Evolutionary conservation across 2,329 filamentous ascomycete genomes (phyloP).

Genomic region (Nemania sp.): DNA sequence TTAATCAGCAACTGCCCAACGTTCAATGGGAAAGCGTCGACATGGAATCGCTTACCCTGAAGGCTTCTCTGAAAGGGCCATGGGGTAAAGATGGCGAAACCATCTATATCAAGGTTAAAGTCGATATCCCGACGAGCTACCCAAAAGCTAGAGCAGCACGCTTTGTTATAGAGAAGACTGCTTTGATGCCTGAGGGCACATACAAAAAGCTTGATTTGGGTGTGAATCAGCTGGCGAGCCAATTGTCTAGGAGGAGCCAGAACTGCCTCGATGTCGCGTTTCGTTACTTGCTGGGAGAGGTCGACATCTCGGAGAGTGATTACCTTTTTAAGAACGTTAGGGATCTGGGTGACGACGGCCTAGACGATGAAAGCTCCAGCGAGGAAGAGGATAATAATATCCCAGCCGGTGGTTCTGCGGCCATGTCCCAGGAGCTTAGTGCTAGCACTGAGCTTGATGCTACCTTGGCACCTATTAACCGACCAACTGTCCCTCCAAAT

Average conservation of each 20-base stretch:
- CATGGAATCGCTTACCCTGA: slow-evolving; percentile 69
- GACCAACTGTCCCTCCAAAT: slow-evolving; percentile 66
- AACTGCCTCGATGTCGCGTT: slow-evolving; percentile 73
- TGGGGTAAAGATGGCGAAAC: slow-evolving; percentile 69
- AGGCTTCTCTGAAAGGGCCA: slow-evolving; percentile 72
- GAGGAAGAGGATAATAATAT: slow-evolving; percentile 78
- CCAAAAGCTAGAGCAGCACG: slow-evolving; percentile 68
- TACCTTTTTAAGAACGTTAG: slow-evolving; percentile 73
- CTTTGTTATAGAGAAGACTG: slow-evolving; percentile 72
- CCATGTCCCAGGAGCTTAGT: slow-evolving; percentile 72
- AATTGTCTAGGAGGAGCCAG: slow-evolving; percentile 68
- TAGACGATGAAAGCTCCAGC: slow-evolving; percentile 83
- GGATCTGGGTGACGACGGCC: slow-evolving; percentile 69
- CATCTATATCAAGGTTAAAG: slow-evolving; percentile 72
- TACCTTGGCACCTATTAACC: slow-evolving; percentile 63
- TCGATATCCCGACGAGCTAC: slow-evolving; percentile 70
- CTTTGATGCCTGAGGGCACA: slow-evolving; percentile 69
- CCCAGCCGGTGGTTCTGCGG: slow-evolving; percentile 64
- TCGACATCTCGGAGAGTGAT: slow-evolving; percentile 70
- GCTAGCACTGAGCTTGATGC: slow-evolving; percentile 66
- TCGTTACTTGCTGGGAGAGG: slow-evolving; percentile 72
- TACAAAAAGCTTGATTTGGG: slow-evolving; percentile 66
- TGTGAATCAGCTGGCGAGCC: slow-evolving; percentile 66
- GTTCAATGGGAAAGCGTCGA: slow-evolving; percentile 74
- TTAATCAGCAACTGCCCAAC: slow-evolving; percentile 71